Conservation (phyloP, 2,329 filamentous ascomycete genomes). For the Periconia sp. region DNA sequence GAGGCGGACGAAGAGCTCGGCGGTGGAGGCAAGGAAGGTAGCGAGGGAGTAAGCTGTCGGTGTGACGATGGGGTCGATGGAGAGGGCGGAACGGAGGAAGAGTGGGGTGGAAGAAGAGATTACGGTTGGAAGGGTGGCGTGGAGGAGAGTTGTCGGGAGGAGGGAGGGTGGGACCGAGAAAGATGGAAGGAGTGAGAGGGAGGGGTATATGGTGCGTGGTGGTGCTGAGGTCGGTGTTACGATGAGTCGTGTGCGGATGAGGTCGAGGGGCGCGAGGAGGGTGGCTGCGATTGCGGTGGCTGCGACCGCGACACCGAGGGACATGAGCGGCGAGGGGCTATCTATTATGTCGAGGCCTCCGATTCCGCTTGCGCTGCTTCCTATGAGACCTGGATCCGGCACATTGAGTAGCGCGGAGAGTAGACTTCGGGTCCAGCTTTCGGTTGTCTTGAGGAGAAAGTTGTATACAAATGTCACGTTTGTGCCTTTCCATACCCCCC, state of each 20-base stretch:
- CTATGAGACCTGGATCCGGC: constrained; percentile 71
- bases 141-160: constrained; percentile 80
- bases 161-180: constrained; percentile 67
- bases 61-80: constrained; percentile 78
- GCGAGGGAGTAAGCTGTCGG: constrained; percentile 80
- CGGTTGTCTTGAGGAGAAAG: constrained; percentile 80
- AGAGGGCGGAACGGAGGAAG: constrained; percentile 79
- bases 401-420: constrained; percentile 89
- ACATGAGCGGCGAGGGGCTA: constrained; percentile 79
- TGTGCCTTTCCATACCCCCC: constrained; percentile 92
- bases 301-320: constrained; percentile 70
- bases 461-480: constrained; percentile 93
- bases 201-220: constrained; percentile 75
- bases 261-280: constrained; percentile 82
- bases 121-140: constrained; percentile 81
- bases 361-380: constrained; percentile 41
- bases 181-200: constrained; percentile 76
- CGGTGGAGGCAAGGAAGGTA: constrained; percentile 77
- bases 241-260: constrained; percentile 84
- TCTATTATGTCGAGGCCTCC: constrained; percentile 79
- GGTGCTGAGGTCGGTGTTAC: constrained; percentile 76
- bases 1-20: constrained; percentile 82
- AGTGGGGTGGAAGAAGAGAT: constrained; percentile 82
- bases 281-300: constrained; percentile 73
- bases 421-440: constrained; percentile 88